Evolutionary conservation across 768 basidiomycete species (phyloP), one percentile per base, ranked within the genome.

Genomic region (Termitomyces heimii): DNA sequence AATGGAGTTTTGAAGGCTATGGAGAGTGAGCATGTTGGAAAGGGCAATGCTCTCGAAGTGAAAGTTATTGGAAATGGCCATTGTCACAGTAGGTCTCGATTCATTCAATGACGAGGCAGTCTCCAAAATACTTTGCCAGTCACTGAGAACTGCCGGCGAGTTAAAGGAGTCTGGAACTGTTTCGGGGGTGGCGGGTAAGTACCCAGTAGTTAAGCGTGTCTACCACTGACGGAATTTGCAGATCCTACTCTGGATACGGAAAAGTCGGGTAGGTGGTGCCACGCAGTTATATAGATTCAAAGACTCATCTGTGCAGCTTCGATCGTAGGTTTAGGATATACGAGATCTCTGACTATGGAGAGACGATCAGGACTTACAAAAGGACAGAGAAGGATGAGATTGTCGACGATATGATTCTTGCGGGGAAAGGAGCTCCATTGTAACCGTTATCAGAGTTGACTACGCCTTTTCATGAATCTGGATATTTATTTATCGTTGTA

Each of bases 51-150:
- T 31, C 79, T 75, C 0, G 94, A 95, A 65, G 88, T 95, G 44
- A 96, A 96, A 70, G 89, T 90, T 2, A 78, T 96, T 16, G 88
- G 83, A 22, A 93, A 98, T 69, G 96, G 95, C 0, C 96, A 98
- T 67, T 88, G 83, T 66, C 96, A 98, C 71, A 69, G 90, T 89
- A 68, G 58, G 82, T 72, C 20, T 24, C 29, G 28, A 8, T 44
- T 6, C 24, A 29, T 9, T 63, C 16, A 31, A 13, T 12, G 51
- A 53, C n/a, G 47, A 29, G 14, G 14, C 22, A 12, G 28, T 40
- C 28, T 29, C 31, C 29, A 2, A 39, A 63, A 4, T 58, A 22
- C 42, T 10, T 18, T 53, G 47, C 65, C 68, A 90, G 90, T 92
- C 16, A 94, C 91, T 16, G 93, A 97, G 66, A 88, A 94, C 62